Evolutionary conservation across 495 filamentous ascomycete species (phyloP).

Genomic region (Cetradonia linearis): DNA sequence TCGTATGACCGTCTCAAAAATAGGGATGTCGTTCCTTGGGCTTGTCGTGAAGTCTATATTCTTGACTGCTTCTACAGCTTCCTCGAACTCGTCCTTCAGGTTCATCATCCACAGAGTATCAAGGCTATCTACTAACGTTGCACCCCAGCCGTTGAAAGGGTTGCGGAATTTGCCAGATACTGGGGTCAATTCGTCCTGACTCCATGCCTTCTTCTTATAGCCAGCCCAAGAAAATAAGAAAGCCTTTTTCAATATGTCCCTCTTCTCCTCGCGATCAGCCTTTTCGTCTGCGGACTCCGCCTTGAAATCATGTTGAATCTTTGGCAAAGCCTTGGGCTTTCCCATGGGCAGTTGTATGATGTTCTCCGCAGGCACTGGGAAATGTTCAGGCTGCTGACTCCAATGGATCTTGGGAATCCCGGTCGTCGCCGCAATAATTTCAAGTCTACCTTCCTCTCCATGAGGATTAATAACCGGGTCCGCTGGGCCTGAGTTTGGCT

Average conservation of each 20-base stretch:
- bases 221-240: slow-evolving; percentile 68
- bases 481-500: slow-evolving; percentile 16
- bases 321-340: slow-evolving; percentile 55
- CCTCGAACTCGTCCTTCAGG: slow-evolving; percentile 77
- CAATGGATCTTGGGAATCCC: slow-evolving; percentile 47
- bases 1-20: slow-evolving; percentile 87
- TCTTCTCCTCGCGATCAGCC: slow-evolving; percentile 51
- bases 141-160: slow-evolving; percentile 91
- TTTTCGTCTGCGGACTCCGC: slow-evolving; percentile 52
- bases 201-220: slow-evolving; percentile 67
- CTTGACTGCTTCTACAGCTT: slow-evolving; percentile 64
- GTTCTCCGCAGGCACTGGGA: slow-evolving; percentile 56
- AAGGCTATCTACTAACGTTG: slow-evolving; percentile 84
- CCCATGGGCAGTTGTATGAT: slow-evolving; percentile 69
- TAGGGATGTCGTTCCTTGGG: slow-evolving; percentile 51
- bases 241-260: slow-evolving; percentile 51
- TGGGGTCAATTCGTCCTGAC: slow-evolving; percentile 67
- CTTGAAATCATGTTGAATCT: slow-evolving; percentile 61
- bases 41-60: slow-evolving; percentile 85
- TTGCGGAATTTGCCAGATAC: slow-evolving; percentile 50
- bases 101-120: slow-evolving; percentile 98
- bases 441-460: slow-evolving; percentile 32
- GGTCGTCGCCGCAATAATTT: slow-evolving; percentile 33
- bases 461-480: slow-evolving; percentile 24
- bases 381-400: slow-evolving; percentile 60